Conservation (phyloP, 169 alveolate species). For the Miamiensis avidus region DNA sequence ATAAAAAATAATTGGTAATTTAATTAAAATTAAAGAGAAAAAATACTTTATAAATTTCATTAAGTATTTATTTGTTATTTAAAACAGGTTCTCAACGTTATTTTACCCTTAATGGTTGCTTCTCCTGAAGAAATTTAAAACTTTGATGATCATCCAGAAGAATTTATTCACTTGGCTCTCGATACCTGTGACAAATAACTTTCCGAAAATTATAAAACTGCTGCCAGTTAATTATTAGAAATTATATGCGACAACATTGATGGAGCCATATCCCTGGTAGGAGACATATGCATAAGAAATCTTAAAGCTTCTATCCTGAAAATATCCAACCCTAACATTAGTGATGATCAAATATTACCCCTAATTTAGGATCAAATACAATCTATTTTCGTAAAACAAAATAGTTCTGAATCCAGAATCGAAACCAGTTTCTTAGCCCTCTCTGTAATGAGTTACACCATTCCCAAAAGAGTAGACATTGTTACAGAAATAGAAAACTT, state of each 20-base stretch:
- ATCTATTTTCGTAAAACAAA: conserved; percentile 8
- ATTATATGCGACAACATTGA: conserved; percentile 67
- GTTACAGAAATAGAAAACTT: conserved; percentile 25
- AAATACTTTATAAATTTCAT: too few species aligned
- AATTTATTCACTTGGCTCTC: conserved; percentile 63
- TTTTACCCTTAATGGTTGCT: conserved; percentile 53
- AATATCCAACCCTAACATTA: neutral
- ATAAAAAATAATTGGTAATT: too few species aligned
- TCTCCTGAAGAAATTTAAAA: conserved; percentile 43
- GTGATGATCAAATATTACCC: neutral
- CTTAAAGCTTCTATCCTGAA: conserved; percentile 12
- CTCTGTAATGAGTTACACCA: conserved; percentile 35
- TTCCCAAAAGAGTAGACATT: conserved; percentile 38
- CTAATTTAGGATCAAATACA: neutral
- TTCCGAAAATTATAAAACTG: conserved; percentile 54
- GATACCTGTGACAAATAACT: conserved; percentile 72
- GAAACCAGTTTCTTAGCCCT: conserved; percentile 30
- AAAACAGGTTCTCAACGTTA: conserved; percentile 44
- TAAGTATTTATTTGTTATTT: too few species aligned
- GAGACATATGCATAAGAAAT: conserved; percentile 10
- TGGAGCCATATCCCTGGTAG: conserved; percentile 50
- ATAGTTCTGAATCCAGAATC: conserved; percentile 23
- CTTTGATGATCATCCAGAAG: conserved; percentile 63
- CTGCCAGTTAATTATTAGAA: conserved; percentile 68
- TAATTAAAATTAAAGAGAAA: too few species aligned